phyloP scores from a whole-genome alignment of 2,329 filamentous ascomycete genomes.

The Dactylonectria macrodidyma region DNA sequence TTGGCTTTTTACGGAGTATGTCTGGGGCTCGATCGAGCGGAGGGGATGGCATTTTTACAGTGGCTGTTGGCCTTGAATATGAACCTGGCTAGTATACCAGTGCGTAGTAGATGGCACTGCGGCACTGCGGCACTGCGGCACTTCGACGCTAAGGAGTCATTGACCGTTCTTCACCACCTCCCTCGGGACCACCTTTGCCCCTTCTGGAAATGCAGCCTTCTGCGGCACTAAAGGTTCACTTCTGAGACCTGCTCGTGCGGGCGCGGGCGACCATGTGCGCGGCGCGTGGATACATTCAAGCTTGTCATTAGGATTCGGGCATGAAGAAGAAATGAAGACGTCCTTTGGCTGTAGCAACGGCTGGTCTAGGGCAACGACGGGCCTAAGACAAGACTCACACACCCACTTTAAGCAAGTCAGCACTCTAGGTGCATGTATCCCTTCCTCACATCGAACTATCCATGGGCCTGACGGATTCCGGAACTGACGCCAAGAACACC shows the following conservation, averaged over 20 bases:
- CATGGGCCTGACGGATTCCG: background rate
- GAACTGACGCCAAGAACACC: constrained; percentile 2
- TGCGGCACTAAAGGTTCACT: background rate
- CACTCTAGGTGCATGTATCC: background rate
- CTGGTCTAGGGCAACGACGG: background rate
- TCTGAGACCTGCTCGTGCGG: constrained; percentile 2
- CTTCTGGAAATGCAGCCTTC: constrained; percentile 12
- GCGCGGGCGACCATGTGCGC: constrained; percentile 2
- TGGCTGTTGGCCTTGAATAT: constrained; percentile 14
- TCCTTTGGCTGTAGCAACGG: background rate
- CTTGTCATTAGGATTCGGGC: background rate
- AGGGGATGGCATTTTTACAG: constrained; percentile 10
- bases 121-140: background rate
- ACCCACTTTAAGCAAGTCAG: background rate
- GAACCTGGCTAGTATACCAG: background rate
- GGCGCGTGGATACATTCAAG: background rate
- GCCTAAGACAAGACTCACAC: background rate
- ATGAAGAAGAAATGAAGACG: background rate
- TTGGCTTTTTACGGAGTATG: constrained; percentile 23
- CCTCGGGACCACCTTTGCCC: constrained; percentile 5
- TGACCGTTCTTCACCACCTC: background rate
- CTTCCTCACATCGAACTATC: background rate
- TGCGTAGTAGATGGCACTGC: background rate
- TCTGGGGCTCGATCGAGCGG: constrained; percentile 27
- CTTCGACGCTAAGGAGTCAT: background rate